phyloP scores from a whole-genome alignment of 2,329 filamentous ascomycete species.

The Colletotrichum simmondsii region DNA sequence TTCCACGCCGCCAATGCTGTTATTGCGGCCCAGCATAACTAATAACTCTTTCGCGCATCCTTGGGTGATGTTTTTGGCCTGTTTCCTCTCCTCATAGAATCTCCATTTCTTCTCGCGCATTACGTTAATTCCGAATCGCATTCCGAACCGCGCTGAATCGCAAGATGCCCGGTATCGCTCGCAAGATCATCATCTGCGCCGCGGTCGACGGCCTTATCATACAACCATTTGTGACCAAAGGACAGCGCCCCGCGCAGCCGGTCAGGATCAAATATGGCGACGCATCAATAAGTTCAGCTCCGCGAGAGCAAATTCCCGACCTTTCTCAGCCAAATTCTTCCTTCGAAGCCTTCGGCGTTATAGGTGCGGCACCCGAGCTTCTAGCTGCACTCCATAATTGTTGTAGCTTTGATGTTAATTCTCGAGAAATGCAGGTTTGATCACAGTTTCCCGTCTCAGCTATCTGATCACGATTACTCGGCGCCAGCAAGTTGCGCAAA shows the following conservation, averaged over 20 bases:
- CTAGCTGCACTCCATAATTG: background rate
- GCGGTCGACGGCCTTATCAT: constrained; percentile 86
- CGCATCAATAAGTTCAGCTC: constrained; percentile 55
- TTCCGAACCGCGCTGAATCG: constrained; percentile 7
- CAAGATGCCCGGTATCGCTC: constrained; percentile 79
- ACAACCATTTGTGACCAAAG: constrained; percentile 74
- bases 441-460: constrained; percentile 82
- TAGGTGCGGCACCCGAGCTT: constrained; percentile 56
- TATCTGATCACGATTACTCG: constrained; percentile 90
- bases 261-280: constrained; percentile 78
- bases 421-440: constrained; percentile 70
- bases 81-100: background rate
- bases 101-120: background rate
- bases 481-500: constrained; percentile 88
- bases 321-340: constrained; percentile 56
- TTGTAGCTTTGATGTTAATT: background rate
- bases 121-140: background rate
- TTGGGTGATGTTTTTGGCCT: background rate
- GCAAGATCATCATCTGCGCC: constrained; percentile 84
- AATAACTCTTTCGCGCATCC: background rate
- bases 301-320: constrained; percentile 59
- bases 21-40: background rate
- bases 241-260: constrained; percentile 64
- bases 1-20: constrained; percentile 11
- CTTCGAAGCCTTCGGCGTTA: constrained; percentile 70